Evolutionary conservation across 2,329 filamentous ascomycete species (phyloP).

Genomic region (Penicillium capsulatum): DNA sequence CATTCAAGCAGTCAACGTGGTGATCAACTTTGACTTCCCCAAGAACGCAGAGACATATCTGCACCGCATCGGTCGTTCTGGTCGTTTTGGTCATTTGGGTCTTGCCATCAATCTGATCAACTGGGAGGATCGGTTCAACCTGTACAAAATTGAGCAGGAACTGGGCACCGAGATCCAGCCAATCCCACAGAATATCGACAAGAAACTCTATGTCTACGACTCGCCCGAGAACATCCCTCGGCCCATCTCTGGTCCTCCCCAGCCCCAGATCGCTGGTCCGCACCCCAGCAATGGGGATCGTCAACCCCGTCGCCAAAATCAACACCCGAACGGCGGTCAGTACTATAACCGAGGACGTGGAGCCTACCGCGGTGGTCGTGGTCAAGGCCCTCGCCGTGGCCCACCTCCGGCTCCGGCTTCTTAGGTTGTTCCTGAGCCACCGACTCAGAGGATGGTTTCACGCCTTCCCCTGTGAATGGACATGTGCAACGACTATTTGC

Average conservation of each 20-base stretch:
- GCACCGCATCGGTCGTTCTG: slow-evolving; percentile 95
- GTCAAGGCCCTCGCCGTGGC: slow-evolving; percentile 42
- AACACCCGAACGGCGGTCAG: slow-evolving; percentile 35
- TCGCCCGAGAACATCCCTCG: slow-evolving; percentile 91
- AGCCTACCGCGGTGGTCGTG: slow-evolving; percentile 42
- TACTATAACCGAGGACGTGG: slow-evolving; percentile 40
- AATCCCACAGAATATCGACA: slow-evolving; percentile 93
- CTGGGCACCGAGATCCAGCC: slow-evolving; percentile 95
- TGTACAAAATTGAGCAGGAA: slow-evolving; percentile 98
- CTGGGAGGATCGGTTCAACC: slow-evolving; percentile 97
- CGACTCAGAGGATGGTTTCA: not conserved
- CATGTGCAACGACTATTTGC: not conserved
- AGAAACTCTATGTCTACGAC: slow-evolving; percentile 97
- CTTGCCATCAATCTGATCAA: slow-evolving; percentile 98
- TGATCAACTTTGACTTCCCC: slow-evolving; percentile 99
- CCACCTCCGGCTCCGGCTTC: slow-evolving; percentile 32
- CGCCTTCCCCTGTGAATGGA: not conserved
- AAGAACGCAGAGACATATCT: slow-evolving; percentile 99
- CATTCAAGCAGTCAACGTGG: slow-evolving; percentile 98
- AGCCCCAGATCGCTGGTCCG: slow-evolving; percentile 19
- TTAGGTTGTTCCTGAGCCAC: slow-evolving; percentile 11
- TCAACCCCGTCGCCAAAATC: slow-evolving; percentile 33
- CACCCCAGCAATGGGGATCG: slow-evolving; percentile 28
- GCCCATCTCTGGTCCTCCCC: slow-evolving; percentile 60
- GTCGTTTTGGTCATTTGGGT: slow-evolving; percentile 93